A percentile compares a stretch with the other conserved stretches of the same genome.
These are phyloP conservation scores for Pisolithus thermaeus DNA, from an alignment of 1,284 basidiomycete species.

Conservation along the genomic window DNA sequence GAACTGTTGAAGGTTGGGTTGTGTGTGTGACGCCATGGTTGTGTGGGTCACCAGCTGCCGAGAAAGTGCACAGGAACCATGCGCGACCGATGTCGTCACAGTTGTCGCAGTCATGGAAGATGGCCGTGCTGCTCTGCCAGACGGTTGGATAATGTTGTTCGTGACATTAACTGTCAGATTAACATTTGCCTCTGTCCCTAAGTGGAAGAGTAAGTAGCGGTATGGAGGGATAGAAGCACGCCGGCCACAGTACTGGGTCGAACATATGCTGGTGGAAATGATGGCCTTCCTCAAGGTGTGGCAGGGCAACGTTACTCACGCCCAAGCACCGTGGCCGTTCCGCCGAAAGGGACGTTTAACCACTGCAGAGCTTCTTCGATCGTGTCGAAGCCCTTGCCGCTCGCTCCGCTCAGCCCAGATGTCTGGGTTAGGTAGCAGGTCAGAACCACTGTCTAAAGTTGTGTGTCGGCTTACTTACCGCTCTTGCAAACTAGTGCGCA, in stretches of 20 bases:
- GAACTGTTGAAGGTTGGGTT: not conserved
- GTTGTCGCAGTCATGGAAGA: not conserved
- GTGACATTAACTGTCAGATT: conserved; percentile 19
- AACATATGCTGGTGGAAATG: not conserved
- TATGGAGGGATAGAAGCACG: not conserved
- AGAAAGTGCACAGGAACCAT: not conserved
- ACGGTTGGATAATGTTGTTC: not conserved
- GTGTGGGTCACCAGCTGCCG: not conserved
- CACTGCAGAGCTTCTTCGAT: conserved; percentile 25
- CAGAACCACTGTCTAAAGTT: not conserved
- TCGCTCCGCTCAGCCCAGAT: conserved; percentile 25
- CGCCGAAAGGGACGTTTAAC: conserved; percentile 12
- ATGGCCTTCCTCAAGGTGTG: not conserved
- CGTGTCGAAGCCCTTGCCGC: conserved; percentile 30
- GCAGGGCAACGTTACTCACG: conserved; percentile 12
- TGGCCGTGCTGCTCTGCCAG: conserved; percentile 1
- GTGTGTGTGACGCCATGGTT: not conserved
- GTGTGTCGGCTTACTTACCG: conserved; percentile 15
- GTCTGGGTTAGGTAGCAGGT: conserved; percentile 15
- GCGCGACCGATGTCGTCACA: conserved; percentile 1
- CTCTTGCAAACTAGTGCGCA: conserved; percentile 17
- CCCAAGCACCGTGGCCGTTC: conserved; percentile 8
- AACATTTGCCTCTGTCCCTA: conserved; percentile 10
- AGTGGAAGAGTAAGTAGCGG: not conserved
- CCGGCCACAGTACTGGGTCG: not conserved